Base-by-base conservation (phyloP, 345 rosid species). In the Brassica carinata region DNA sequence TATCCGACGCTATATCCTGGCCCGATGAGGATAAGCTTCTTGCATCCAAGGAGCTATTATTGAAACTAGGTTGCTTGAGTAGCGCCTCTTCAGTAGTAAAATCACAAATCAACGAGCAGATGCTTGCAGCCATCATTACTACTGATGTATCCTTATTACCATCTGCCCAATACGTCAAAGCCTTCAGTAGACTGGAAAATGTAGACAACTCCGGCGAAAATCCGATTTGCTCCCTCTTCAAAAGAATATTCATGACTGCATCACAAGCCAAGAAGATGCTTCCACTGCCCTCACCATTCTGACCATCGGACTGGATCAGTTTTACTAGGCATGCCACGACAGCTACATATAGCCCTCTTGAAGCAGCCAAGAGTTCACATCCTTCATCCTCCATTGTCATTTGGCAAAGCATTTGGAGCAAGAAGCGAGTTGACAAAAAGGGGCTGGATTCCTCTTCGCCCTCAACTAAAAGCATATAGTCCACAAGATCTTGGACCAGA, bases 361-460 rank as follows among this genome's bases (percentile, higher is more conserved):
- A 88, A 59, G 86, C 79, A 36, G 83, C 87, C 86, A 93, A 72
- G 76, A 84, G 82, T 76, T 80, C 82, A 76, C 96, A 89, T 81
- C 97, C 99, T 75, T 86, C 96, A 55, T 77, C 43, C 26, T 85
- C 23, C 97, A 89, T 85, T 64, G 98, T 90, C 53, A 88, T 85
- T 86, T 96, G 98, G 80, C 96, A 96, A 58, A 96, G 87, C 91
- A 96, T 78, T 67, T 97, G 96, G 67, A 93, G 94, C 83, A 93
- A 73, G 90, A 96, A 91, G 85, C 91, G 87, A 17, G 84, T 63
- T 18, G 96, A 86, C 81, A 83, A 76, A 74, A 91, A 93, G 10
- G 94, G 92, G 69, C 98, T 91, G 78, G 87, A 77, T 78, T 95
- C 98, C 61, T 93, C 96, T 85, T 89, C 95, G 2, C 92, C 96